These are phyloP conservation scores for Thermothelomyces thermophilus DNA, from an alignment of 2,329 filamentous ascomycete species.

Conservation along the genomic window DNA sequence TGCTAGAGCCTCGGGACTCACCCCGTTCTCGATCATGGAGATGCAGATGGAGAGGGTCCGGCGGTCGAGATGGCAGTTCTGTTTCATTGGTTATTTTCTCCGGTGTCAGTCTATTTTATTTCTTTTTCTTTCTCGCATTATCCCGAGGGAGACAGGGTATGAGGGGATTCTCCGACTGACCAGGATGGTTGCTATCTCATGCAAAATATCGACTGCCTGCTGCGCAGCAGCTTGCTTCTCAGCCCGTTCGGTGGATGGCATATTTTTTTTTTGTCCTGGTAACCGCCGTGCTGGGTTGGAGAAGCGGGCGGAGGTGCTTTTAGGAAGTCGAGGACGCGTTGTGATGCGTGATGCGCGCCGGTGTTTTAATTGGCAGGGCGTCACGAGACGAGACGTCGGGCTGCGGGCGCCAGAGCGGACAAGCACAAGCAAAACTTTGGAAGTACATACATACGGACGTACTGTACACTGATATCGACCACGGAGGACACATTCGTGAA, in stretches of 20 bases:
- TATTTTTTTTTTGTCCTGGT: constrained; percentile 15
- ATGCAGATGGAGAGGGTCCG: constrained; percentile 91
- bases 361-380: constrained; percentile 16
- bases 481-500: too few species aligned
- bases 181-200: constrained; percentile 82
- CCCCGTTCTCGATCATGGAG: constrained; percentile 92
- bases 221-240: constrained; percentile 71
- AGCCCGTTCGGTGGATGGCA: constrained; percentile 42
- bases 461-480: too few species aligned
- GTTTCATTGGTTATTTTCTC: constrained; percentile 10
- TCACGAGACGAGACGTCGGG: neutral
- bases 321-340: neutral
- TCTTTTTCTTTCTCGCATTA: neutral
- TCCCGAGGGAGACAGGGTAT: neutral
- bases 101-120: neutral
- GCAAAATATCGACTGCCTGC: constrained; percentile 74
- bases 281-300: constrained; percentile 5
- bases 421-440: too few species aligned
- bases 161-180: constrained; percentile 56
- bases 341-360: constrained; percentile 9
- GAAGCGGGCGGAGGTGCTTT: neutral
- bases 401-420: too few species aligned
- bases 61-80: constrained; percentile 93
- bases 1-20: constrained; percentile 89
- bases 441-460: too few species aligned